Base-by-base conservation (phyloP, 441 rosid species). In the Croton laevigatus region DNA sequence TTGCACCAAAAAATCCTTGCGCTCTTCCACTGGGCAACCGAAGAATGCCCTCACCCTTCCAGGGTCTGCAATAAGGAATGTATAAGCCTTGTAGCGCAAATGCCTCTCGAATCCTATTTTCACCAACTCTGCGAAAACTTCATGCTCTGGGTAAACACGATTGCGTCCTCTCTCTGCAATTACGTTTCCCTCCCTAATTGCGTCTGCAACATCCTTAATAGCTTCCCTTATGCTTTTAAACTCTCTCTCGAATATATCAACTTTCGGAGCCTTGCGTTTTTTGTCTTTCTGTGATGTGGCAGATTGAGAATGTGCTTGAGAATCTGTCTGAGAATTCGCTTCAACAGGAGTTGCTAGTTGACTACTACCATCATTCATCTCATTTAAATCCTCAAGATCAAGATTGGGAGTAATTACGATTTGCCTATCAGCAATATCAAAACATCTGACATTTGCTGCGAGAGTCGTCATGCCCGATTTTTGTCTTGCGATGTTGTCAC, bases 61-160 rank as follows among this genome's bases (percentile, higher is more conserved):
- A 16, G 81, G 54, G 44, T 60, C 65, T 52, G 60, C 74, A 54
- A 69, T 54, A 20, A 80, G 73, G 74, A 75, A 75, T n/a, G 68
- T 51, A 52, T 66, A 80, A 11, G 79, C 80, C 74, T 59, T 75
- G 68, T 70, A 52, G 2, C 66, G 49, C 14, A 78, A 17, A 19
- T 59, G 32, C n/a, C 68, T 34, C 22, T 74, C 71, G 27, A 76
- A 40, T 53, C 79, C 73, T 27, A 76, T 34, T 46, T 48, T 81
- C 70, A 65, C 44, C 59, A 73, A 40, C 71, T 75, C 80, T 23
- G 71, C 59, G 58, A 75, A 78, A 40, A 73, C 76, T 71, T 80
- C 76, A 63, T 62, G 73, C 65, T 72, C 78, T 2, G 78, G 20
- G 70, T 76, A 62, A 42, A 81, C 77, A 3, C 23, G 63, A n/a